These are phyloP conservation scores for Trametes versicolor DNA, from an alignment of 1,284 basidiomycete species.

Conservation along the genomic window DNA sequence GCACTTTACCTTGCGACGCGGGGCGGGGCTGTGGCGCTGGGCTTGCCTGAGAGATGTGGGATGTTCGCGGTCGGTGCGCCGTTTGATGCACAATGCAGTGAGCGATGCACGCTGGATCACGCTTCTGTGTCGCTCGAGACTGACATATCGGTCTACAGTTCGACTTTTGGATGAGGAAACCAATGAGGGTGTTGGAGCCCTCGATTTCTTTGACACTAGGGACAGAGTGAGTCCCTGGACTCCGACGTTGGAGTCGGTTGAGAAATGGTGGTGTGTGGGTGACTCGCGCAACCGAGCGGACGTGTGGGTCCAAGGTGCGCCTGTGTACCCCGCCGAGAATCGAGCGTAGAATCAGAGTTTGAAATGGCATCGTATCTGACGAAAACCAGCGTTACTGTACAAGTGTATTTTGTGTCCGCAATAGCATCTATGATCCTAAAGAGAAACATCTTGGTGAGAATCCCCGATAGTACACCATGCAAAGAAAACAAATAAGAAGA, in stretches of 20 bases:
- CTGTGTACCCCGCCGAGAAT: slow-evolving; percentile 11
- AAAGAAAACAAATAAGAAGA: slow-evolving; percentile 4
- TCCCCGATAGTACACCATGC: background rate
- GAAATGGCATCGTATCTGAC: background rate
- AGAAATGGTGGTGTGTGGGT: slow-evolving; percentile 91
- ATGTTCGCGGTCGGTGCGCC: slow-evolving; percentile 72
- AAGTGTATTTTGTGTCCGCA: background rate
- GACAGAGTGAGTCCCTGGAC: slow-evolving; percentile 44
- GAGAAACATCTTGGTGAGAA: slow-evolving; percentile 1
- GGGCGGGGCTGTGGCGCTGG: slow-evolving; percentile 78
- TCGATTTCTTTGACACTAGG: slow-evolving; percentile 69
- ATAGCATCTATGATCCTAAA: slow-evolving; percentile 1
- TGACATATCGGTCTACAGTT: slow-evolving; percentile 50
- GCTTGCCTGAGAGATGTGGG: slow-evolving; percentile 58
- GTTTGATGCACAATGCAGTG: slow-evolving; percentile 86
- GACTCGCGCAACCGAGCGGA: slow-evolving; percentile 68
- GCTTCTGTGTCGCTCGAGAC: background rate
- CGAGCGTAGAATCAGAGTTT: background rate
- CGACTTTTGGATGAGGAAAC: slow-evolving; percentile 52
- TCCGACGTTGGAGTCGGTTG: slow-evolving; percentile 66
- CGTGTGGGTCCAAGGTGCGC: slow-evolving; percentile 79
- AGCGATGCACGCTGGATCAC: slow-evolving; percentile 41
- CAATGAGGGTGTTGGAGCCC: slow-evolving; percentile 60
- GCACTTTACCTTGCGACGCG: slow-evolving; percentile 80
- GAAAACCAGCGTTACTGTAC: background rate